Evolutionary conservation across 2,329 filamentous ascomycete species (phyloP).

Genomic region (Verticillium nonalfalfae): DNA sequence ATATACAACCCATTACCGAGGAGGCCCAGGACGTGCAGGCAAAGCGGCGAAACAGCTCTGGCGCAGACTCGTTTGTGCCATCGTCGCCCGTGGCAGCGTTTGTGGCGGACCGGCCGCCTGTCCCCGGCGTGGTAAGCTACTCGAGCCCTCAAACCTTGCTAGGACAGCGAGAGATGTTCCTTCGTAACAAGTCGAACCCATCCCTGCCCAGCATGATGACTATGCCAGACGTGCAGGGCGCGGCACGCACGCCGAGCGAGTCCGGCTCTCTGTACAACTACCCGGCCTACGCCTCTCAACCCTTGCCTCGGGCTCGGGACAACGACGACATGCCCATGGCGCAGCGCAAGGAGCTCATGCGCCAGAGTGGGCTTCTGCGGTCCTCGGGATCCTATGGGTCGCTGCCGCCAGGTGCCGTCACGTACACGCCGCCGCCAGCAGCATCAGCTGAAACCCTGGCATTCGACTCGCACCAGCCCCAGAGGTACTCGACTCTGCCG

Average conservation of each 20-base stretch:
- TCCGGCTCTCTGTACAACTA: slow-evolving; percentile 32
- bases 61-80: slow-evolving; percentile 9
- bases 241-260: slow-evolving; percentile 29
- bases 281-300: slow-evolving; percentile 17
- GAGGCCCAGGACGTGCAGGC: slow-evolving; percentile 4
- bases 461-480: slow-evolving; percentile 51
- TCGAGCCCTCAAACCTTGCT: slow-evolving; percentile 49
- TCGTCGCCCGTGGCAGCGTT: slow-evolving; percentile 12
- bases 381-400: slow-evolving; percentile 17
- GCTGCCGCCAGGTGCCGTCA: slow-evolving; percentile 4
- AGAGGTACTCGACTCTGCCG: slow-evolving; percentile 36
- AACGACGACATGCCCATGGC: slow-evolving; percentile 67
- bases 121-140: slow-evolving; percentile 42
- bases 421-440: not conserved
- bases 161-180: slow-evolving; percentile 46
- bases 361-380: slow-evolving; percentile 33
- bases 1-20: slow-evolving; percentile 7
- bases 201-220: slow-evolving; percentile 20
- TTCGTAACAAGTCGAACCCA: slow-evolving; percentile 45
- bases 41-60: slow-evolving; percentile 13
- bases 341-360: slow-evolving; percentile 57
- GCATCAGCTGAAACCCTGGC: slow-evolving; percentile 22
- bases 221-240: slow-evolving; percentile 17
- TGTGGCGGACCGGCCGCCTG: slow-evolving; percentile 11
- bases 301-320: slow-evolving; percentile 28